Evolutionary conservation across 768 basidiomycete genomes (phyloP).

Genomic region (Termitomyces sp.): DNA sequence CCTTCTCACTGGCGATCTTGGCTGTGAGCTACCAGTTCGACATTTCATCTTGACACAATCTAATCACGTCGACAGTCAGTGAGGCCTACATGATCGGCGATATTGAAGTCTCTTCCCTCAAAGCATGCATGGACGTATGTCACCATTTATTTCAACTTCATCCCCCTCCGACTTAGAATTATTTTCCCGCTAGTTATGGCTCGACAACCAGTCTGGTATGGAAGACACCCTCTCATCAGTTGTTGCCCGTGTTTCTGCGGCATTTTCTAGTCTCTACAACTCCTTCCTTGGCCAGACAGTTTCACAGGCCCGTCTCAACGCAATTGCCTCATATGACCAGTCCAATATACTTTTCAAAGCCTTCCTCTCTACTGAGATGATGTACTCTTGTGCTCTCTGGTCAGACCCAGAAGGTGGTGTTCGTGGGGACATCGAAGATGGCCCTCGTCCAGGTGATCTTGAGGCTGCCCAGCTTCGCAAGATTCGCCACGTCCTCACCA

Average conservation of each 20-base stretch:
- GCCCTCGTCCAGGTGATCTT: slow-evolving; percentile 62
- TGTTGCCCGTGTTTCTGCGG: slow-evolving; percentile 52
- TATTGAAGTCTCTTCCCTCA: slow-evolving; percentile 56
- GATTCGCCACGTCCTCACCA: slow-evolving; percentile 74
- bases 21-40: slow-evolving; percentile 42
- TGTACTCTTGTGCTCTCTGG: slow-evolving; percentile 91
- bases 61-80: slow-evolving; percentile 45
- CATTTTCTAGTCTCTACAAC: slow-evolving; percentile 62
- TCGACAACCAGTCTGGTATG: slow-evolving; percentile 62
- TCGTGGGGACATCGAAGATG: slow-evolving; percentile 59
- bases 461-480: slow-evolving; percentile 84
- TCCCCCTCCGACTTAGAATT: slow-evolving; percentile 1
- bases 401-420: slow-evolving; percentile 77
- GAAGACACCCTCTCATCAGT: slow-evolving; percentile 54
- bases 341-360: slow-evolving; percentile 88
- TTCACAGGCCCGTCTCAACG: slow-evolving; percentile 73
- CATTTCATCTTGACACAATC: slow-evolving; percentile 5
- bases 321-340: slow-evolving; percentile 87
- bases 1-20: slow-evolving; percentile 62
- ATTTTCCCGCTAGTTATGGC: slow-evolving; percentile 48
- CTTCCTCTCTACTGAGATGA: slow-evolving; percentile 87
- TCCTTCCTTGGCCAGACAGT: slow-evolving; percentile 72
- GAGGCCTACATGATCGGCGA: slow-evolving; percentile 77
- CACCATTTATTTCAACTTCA: slow-evolving; percentile 3
- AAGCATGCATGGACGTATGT: slow-evolving; percentile 61